Conservation (phyloP, 257 asterid species). For the Solanum piurae region DNA sequence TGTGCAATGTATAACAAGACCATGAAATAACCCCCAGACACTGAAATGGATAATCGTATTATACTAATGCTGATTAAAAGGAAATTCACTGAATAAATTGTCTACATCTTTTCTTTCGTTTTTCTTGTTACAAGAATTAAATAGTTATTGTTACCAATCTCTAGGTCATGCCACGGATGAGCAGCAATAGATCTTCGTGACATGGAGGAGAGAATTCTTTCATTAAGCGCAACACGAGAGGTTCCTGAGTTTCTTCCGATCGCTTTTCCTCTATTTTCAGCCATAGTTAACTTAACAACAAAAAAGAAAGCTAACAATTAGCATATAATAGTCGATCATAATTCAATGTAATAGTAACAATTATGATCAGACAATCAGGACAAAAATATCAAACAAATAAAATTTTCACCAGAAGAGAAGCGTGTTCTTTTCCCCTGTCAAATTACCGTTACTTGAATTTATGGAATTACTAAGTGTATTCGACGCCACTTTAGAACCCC, state of each 20-base stretch:
- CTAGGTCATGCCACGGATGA: conserved; percentile 97
- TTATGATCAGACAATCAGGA: not conserved
- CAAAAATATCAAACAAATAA: not conserved
- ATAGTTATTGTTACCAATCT: conserved; percentile 44
- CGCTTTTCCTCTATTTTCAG: conserved; percentile 16
- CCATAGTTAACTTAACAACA: conserved; percentile 30
- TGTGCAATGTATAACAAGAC: not conserved
- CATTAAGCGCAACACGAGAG: conserved; percentile 42
- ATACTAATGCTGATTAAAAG: not conserved
- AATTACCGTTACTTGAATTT: not conserved
- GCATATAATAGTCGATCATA: not conserved
- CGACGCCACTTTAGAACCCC: not conserved
- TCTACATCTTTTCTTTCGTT: not conserved
- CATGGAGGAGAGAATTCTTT: conserved; percentile 76
- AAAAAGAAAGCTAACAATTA: not conserved
- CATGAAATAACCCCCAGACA: not conserved
- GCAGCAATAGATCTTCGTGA: conserved; percentile 68
- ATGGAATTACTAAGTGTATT: not conserved
- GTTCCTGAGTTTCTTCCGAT: conserved; percentile 15
- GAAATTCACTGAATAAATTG: not conserved
- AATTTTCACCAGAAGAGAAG: not conserved
- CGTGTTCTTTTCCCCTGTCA: not conserved
- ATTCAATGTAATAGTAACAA: not conserved
- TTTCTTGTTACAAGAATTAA: not conserved
- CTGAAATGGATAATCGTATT: not conserved